Base-by-base conservation (phyloP, 805 yeast genomes). In the Kodamaea restingae region DNA sequence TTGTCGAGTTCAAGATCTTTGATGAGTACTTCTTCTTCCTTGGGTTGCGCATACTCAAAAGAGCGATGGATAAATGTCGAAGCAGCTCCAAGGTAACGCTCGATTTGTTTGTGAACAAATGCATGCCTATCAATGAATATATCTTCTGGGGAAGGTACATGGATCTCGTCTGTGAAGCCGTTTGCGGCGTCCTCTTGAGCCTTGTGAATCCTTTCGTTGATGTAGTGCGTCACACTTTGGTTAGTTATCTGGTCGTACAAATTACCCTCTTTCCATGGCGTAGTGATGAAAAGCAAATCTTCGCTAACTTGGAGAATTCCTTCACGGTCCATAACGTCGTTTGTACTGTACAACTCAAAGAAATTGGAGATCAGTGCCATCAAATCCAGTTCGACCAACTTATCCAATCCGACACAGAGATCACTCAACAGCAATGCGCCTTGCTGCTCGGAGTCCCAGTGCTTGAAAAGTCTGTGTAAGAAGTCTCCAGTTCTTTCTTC, bases 31-130 rank as follows among this genome's bases (percentile, higher is more conserved):
- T 65, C 70, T 24, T 55, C 59, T 34, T 73, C 81, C 22, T 70
- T 74, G 1, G 93, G 85, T 47, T 78, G 84, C 0, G 96, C 95
- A 58, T 88, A 88, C 54, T 88, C 95, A 56, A 88, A 88, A 0
- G 95, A 88, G 43, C 95, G 68, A 58, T 86, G 87, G 32, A 91
- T 76, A 51, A 91, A 93, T 14, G 76, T 80, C 44, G 95, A 84
- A 3, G 95, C 93, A 0, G 96, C 91, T 2, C 87, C 75, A 18
- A 93, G 68, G 53, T 88, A 91, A 45, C 96, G 65, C 51, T 82
- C 88, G n/a, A 79, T 63, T 57, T 84, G 93, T 48, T 73, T 78
- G 32, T 69, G 67, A 47, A 75, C 79, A 54, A 81, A 76, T 35
- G 71, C 71, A 32, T 76, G 80, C 48, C 77, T 79, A 51, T 84